Evolutionary conservation across 2,329 filamentous ascomycete genomes (phyloP).

Genomic region (Colletotrichum sp.): DNA sequence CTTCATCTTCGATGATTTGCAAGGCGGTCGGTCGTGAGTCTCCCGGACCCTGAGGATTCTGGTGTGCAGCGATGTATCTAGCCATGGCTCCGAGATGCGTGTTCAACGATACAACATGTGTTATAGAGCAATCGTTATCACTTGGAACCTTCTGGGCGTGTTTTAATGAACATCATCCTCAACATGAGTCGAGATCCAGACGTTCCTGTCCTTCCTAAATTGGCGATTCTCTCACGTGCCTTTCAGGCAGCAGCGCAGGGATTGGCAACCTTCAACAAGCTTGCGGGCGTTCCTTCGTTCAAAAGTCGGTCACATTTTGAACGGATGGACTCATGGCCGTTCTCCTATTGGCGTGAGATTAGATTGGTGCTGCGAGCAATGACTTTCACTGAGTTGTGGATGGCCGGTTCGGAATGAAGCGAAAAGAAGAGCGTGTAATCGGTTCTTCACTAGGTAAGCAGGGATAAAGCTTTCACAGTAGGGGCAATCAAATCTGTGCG

Average conservation of each 20-base stretch:
- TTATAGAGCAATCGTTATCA: accelerated
- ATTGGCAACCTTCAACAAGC: neutral
- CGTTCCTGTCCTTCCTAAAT: neutral
- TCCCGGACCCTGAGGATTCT: slow-evolving; percentile 31
- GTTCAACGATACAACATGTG: neutral
- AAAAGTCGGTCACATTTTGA: neutral
- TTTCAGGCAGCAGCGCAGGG: neutral
- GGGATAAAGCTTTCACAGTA: neutral
- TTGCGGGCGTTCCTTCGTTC: accelerated
- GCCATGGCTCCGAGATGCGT: neutral
- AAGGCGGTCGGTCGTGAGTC: slow-evolving; percentile 46
- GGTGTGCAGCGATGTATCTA: neutral
- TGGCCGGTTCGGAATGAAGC: neutral
- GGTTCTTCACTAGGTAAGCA: neutral
- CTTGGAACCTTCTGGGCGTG: neutral
- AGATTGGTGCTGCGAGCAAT: neutral
- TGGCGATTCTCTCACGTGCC: neutral
- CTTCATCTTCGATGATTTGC: slow-evolving; percentile 42
- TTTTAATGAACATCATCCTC: neutral
- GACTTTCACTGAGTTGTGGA: neutral
- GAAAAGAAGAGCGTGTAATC: neutral
- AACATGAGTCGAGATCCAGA: neutral
- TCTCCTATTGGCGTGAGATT: neutral
- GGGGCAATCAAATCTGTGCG: neutral
- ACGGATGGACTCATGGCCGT: neutral